Conservation (phyloP, 306 rosid genomes). For the Trifolium repens region DNA sequence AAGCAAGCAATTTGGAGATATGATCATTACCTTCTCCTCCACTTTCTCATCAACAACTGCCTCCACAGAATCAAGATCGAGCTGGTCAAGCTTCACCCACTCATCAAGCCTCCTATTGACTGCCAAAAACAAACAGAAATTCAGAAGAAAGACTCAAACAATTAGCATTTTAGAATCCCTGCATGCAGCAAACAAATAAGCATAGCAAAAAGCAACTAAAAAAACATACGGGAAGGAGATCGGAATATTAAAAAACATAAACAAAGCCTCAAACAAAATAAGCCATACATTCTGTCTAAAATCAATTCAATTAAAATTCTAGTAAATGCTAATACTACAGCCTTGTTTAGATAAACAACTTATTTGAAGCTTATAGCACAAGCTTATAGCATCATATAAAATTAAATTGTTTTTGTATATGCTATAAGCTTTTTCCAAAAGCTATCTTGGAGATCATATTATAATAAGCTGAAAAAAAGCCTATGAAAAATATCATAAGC, state of each 20-base stretch:
- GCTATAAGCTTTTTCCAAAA: no score
- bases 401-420: no score
- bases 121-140: conserved; percentile 33
- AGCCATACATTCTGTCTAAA: not conserved
- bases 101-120: conserved; percentile 99
- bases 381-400: no score
- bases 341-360: no score
- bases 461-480: no score
- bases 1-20: conserved; percentile 3
- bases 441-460: no score
- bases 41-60: conserved; percentile 99
- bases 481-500: no score
- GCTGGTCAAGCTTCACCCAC: conserved; percentile 99
- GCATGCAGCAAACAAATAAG: conserved; percentile 11
- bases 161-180: conserved; percentile 21
- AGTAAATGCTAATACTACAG: conserved; percentile 9
- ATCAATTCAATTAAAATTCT: conserved; percentile 18
- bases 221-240: not conserved
- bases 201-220: not conserved
- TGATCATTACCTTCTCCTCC: conserved; percentile 82
- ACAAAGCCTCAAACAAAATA: conserved; percentile 27
- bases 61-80: conserved; percentile 95
- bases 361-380: no score
- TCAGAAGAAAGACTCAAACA: not conserved
- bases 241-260: conserved; percentile 13